These are phyloP conservation scores for Testicularia cyperi DNA, from an alignment of 1,284 basidiomycete species.

Conservation along the genomic window DNA sequence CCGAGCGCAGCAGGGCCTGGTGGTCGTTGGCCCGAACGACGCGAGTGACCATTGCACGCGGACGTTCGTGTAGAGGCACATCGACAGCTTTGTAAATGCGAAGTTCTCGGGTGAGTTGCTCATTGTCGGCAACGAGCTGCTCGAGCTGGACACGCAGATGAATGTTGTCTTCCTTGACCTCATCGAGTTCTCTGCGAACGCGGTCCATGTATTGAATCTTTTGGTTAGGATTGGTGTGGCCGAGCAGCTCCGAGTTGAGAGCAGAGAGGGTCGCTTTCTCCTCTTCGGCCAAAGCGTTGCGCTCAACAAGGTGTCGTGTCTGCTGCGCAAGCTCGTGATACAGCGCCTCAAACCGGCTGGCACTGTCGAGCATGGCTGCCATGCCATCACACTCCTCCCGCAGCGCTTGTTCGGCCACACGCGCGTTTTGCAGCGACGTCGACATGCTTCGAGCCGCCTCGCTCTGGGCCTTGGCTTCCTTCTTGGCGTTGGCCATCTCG, in stretches of 20 bases:
- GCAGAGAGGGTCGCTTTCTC: conserved; percentile 19
- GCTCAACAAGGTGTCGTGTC: conserved; percentile 20
- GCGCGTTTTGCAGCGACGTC: conserved; percentile 20
- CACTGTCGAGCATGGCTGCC: conserved; percentile 15
- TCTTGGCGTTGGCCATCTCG: conserved; percentile 5
- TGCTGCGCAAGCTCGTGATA: conserved; percentile 29
- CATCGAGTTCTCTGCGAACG: conserved; percentile 22
- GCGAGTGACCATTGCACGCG: conserved; percentile 21
- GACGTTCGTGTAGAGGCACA: conserved; percentile 23
- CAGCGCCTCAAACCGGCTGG: conserved; percentile 12
- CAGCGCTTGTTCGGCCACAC: conserved; percentile 20
- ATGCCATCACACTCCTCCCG: conserved; percentile 25
- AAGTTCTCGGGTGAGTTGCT: conserved; percentile 11
- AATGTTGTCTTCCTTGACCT: conserved; percentile 21
- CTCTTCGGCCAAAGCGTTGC: conserved; percentile 24
- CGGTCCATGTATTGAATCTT: conserved; percentile 42
- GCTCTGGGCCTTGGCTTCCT: conserved; percentile 8
- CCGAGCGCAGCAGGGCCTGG: conserved; percentile 15
- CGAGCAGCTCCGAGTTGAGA: conserved; percentile 27
- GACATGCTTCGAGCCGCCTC: conserved; percentile 15
- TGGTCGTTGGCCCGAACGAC: conserved; percentile 17
- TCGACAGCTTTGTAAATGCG: conserved; percentile 23
- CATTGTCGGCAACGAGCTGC: conserved; percentile 7
- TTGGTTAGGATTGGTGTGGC: conserved; percentile 34
- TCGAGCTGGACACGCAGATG: conserved; percentile 15